phyloP scores from a whole-genome alignment of 2,329 filamentous ascomycete species.

The Botryotinia globosa region DNA sequence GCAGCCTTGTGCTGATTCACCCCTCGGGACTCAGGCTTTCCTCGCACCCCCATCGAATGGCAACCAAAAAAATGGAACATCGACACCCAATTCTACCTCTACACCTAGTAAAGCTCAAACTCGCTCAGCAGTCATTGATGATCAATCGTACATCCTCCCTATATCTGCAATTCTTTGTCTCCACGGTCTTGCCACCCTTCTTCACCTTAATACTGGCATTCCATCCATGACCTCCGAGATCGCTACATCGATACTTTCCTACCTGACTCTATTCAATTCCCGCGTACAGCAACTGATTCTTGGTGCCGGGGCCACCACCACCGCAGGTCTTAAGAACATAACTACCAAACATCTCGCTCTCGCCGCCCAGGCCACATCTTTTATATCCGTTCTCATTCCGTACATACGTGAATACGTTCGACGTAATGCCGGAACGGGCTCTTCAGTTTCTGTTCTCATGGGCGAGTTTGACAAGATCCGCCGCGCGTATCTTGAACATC shows the following conservation, averaged over 20 bases:
- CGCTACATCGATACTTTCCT: constrained; percentile 74
- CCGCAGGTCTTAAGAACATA: constrained; percentile 91
- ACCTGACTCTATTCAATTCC: constrained; percentile 91
- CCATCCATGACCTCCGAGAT: constrained; percentile 87
- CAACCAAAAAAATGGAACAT: constrained; percentile 42
- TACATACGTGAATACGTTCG: constrained; percentile 90
- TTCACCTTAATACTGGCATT: constrained; percentile 79
- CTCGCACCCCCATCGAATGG: constrained; percentile 15
- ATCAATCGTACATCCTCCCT: constrained; percentile 81
- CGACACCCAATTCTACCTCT: constrained; percentile 24
- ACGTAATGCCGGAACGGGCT: constrained; percentile 59
- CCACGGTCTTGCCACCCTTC: constrained; percentile 75
- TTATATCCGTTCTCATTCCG: constrained; percentile 82
- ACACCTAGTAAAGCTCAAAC: constrained; percentile 56
- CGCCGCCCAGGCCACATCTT: constrained; percentile 83
- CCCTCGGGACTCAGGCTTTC: constrained; percentile 26
- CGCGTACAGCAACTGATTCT: constrained; percentile 95
- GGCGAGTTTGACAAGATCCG: constrained; percentile 38
- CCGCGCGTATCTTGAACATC: constrained; percentile 57
- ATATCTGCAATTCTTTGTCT: constrained; percentile 80
- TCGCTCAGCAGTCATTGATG: constrained; percentile 74
- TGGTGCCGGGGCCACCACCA: constrained; percentile 84
- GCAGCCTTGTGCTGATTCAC: constrained; percentile 41
- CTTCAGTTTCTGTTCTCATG: constrained; percentile 54
- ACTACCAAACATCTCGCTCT: constrained; percentile 93